A percentile compares a stretch with the other conserved stretches of the same genome.
phyloP scores from a whole-genome alignment of 2,329 filamentous ascomycete species.

The Phaeosphaeriaceae sp. region DNA sequence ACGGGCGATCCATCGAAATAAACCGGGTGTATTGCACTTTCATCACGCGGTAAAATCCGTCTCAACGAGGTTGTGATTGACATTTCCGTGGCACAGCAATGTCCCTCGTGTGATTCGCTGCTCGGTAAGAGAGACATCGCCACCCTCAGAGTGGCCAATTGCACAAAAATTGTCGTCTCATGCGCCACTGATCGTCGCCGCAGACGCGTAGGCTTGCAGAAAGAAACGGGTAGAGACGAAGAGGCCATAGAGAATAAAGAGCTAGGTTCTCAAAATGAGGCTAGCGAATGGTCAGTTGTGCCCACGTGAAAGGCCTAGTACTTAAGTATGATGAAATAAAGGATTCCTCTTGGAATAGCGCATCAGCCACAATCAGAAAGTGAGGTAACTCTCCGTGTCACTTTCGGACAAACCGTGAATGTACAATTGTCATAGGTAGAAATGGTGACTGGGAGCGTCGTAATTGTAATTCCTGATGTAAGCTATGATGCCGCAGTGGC shows the following conservation, averaged over 20 bases:
- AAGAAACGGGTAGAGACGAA: conserved; percentile 10
- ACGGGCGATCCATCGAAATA: conserved; percentile 24
- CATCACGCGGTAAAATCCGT: conserved; percentile 35
- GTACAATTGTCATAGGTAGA: conserved; percentile 16
- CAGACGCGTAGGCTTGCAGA: conserved; percentile 33
- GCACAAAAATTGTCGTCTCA: background rate
- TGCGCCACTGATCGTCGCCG: conserved; percentile 1
- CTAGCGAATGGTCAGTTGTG: conserved; percentile 1
- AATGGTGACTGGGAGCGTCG: conserved; percentile 7
- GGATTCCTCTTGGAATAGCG: conserved; percentile 13
- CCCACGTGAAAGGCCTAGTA: no score
- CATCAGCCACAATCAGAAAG: conserved; percentile 21
- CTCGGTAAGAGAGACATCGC: conserved; percentile 5
- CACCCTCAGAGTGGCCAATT: background rate
- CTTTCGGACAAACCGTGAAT: conserved; percentile 8
- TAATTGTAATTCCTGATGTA: conserved; percentile 10
- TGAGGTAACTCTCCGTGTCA: conserved; percentile 23
- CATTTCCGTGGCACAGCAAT: conserved; percentile 24
- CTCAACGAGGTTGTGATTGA: conserved; percentile 22
- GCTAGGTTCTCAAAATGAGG: conserved; percentile 15
- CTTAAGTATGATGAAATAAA: background rate
- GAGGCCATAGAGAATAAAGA: conserved; percentile 5
- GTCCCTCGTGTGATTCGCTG: conserved; percentile 3
- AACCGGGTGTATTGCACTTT: conserved; percentile 26
- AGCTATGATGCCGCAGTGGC: conserved; percentile 5